phyloP scores from a whole-genome alignment of 768 basidiomycete genomes.

The Chalciporus piperatus region DNA sequence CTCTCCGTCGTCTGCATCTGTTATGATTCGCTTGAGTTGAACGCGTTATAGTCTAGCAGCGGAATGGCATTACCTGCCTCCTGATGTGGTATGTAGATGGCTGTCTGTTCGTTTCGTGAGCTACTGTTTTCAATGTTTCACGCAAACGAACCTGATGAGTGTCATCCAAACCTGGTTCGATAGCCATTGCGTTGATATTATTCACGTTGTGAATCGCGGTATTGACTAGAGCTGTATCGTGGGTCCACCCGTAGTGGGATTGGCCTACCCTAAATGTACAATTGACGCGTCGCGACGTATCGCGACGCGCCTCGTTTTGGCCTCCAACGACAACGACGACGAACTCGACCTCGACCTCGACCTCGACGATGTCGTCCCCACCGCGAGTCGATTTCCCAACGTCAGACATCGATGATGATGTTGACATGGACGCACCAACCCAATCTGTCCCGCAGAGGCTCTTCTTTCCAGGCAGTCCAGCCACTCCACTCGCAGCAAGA shows the following conservation, averaged over 20 bases:
- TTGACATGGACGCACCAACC: slow-evolving; percentile 46
- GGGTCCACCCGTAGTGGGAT: background rate
- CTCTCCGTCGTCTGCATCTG: slow-evolving; percentile 17
- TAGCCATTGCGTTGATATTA: background rate
- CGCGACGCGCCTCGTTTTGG: slow-evolving; percentile 41
- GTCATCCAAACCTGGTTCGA: slow-evolving; percentile 21
- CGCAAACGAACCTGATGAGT: slow-evolving; percentile 24
- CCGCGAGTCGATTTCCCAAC: slow-evolving; percentile 63
- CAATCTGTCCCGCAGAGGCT: slow-evolving; percentile 19
- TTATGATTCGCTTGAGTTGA: background rate
- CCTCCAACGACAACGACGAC: background rate
- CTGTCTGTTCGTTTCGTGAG: slow-evolving; percentile 24
- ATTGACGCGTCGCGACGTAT: slow-evolving; percentile 59
- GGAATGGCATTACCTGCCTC: slow-evolving; percentile 17
- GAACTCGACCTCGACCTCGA: background rate
- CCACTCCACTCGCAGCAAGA: slow-evolving; percentile 49
- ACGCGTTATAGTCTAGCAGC: background rate
- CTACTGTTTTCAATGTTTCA: background rate
- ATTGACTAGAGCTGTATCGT: background rate
- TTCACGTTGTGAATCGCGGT: background rate
- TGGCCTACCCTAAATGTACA: slow-evolving; percentile 46
- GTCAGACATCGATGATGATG: slow-evolving; percentile 54
- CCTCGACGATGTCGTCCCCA: slow-evolving; percentile 56
- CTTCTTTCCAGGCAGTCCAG: slow-evolving; percentile 35
- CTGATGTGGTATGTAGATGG: slow-evolving; percentile 27